Percentiles rank a stretch among this genome's conserved stretches.
Evolutionary conservation across 495 filamentous ascomycete genomes (phyloP).

Genomic region (Penicillium goetzii): DNA sequence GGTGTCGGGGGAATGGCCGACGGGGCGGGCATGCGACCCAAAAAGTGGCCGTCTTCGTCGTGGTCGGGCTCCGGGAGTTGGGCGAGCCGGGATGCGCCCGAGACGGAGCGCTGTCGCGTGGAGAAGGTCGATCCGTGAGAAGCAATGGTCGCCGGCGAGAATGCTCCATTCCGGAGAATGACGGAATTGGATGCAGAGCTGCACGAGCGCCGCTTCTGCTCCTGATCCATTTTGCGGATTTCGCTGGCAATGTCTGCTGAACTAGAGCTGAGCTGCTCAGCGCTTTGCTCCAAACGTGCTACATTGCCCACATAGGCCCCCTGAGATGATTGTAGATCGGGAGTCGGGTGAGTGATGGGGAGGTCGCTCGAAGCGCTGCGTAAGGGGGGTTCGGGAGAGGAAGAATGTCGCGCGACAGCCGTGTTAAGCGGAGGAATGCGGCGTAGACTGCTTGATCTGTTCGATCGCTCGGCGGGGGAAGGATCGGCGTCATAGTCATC

Average conservation of each 20-base stretch:
- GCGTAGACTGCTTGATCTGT: constrained; percentile 24
- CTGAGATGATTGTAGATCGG: constrained; percentile 73
- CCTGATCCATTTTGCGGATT: constrained; percentile 76
- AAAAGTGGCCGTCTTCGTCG: constrained; percentile 45
- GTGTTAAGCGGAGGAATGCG: constrained; percentile 42
- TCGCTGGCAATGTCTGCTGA: constrained; percentile 80
- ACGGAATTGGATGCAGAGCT: constrained; percentile 64
- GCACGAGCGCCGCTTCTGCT: constrained; percentile 65
- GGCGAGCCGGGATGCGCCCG: constrained; percentile 53
- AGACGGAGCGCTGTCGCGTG: constrained; percentile 61
- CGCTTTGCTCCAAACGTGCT: constrained; percentile 78
- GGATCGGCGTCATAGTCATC: constrained; percentile 51
- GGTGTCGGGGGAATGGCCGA: constrained; percentile 31
- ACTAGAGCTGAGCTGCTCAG: constrained; percentile 77
- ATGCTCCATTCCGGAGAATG: constrained; percentile 72
- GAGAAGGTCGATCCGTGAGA: constrained; percentile 66
- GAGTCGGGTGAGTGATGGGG: constrained; percentile 71
- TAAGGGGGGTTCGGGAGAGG: constrained; percentile 52
- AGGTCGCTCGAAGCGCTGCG: constrained; percentile 63
- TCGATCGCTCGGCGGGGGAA: constrained; percentile 29
- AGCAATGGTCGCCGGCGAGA: constrained; percentile 70
- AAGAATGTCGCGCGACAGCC: constrained; percentile 35
- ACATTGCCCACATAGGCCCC: constrained; percentile 78
- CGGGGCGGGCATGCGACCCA: constrained; percentile 26
- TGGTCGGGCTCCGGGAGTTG: constrained; percentile 56